A percentile compares a stretch with the other conserved stretches of the same genome.
phyloP scores from a whole-genome alignment of 805 yeast genomes.

The Candida namnaoensis region DNA sequence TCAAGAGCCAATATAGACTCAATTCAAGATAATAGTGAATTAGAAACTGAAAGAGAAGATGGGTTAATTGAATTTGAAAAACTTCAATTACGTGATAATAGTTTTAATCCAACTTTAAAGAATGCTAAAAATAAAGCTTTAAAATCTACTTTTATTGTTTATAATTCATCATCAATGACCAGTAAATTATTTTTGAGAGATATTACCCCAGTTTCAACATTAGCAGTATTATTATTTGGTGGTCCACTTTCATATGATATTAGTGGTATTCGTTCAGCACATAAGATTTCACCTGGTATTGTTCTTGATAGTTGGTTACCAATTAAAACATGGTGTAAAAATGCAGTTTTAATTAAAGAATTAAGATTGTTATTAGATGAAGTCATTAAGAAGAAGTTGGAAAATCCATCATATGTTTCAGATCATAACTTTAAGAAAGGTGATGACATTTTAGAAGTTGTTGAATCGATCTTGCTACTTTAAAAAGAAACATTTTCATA shows the following conservation, averaged over 20 bases:
- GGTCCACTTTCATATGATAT: slow-evolving; percentile 60
- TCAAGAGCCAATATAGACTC: slow-evolving; percentile 8
- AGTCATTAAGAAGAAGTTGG: slow-evolving; percentile 55
- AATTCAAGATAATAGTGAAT: slow-evolving; percentile 10
- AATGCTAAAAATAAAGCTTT: slow-evolving; percentile 23
- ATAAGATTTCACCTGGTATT: slow-evolving; percentile 69
- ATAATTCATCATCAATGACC: slow-evolving; percentile 50
- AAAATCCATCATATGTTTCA: slow-evolving; percentile 30
- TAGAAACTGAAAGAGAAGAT: slow-evolving; percentile 27
- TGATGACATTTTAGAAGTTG: slow-evolving; percentile 28
- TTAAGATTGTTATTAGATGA: slow-evolving; percentile 59
- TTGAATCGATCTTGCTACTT: slow-evolving; percentile 19
- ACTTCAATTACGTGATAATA: slow-evolving; percentile 20
- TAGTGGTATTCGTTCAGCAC: slow-evolving; percentile 22
- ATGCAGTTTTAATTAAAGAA: slow-evolving; percentile 76
- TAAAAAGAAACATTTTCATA: too few relatives aligned
- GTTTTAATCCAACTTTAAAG: slow-evolving; percentile 30
- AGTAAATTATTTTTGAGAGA: slow-evolving; percentile 64
- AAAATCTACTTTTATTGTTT: slow-evolving; percentile 56
- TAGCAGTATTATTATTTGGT: slow-evolving; percentile 75
- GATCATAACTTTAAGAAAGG: slow-evolving; percentile 14
- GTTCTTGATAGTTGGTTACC: slow-evolving; percentile 87
- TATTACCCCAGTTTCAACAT: slow-evolving; percentile 69
- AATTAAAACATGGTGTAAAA: slow-evolving; percentile 86
- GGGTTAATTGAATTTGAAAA: slow-evolving; percentile 27